Evolutionary conservation across 164 flowering plant species (phyloP), one percentile per base, ranked within the genome.

Genomic region (Echeveria elegans): DNA sequence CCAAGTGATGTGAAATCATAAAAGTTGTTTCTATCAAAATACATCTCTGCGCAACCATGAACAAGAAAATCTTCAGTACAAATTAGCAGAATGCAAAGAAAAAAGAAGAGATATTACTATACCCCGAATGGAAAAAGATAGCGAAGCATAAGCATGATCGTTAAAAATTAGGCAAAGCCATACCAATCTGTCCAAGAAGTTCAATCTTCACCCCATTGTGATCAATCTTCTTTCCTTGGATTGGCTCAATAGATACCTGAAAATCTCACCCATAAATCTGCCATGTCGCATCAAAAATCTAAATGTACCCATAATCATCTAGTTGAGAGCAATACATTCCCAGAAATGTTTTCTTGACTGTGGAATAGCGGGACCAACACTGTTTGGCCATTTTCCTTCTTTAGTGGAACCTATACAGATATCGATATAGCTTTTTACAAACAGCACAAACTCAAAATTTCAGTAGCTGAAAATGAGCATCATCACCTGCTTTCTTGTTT

Each of bases 1-100:
- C 99, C 99, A 56, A 94, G 91, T 64, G 99, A 94, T 38, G 97
- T 91, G 50, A 94, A 94, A 76, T 94, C 97, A 77, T 94, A 94
- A 73, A 89, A 94, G 79, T 94, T 94, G 59, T 92, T 93, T 70
- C 83, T 84, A 73, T 94, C 97, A 64, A 91, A 88, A 68, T 83
- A 94, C 84, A 94, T 82, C 81, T 94, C 99, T 94, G 97, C 77
- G 80, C 72, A 76, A 71, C 15, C 50, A 70, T 37, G 74, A 63
- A 0, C 56, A 21, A 56, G 21, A 5, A 21, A 21, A n/a, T 24
- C 11, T 50, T 50, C n/a, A 23, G 2, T 16, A 26, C 61, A 66
- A 66, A 45, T 31, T 14, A 48, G 60, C 41, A 31, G 43, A 31
- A 11, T n/a, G n/a, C n/a, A n/a, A n/a, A n/a, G n/a, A 8, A 28